phyloP scores from a whole-genome alignment of 805 yeast species.

The Saccharomyces jurei region DNA sequence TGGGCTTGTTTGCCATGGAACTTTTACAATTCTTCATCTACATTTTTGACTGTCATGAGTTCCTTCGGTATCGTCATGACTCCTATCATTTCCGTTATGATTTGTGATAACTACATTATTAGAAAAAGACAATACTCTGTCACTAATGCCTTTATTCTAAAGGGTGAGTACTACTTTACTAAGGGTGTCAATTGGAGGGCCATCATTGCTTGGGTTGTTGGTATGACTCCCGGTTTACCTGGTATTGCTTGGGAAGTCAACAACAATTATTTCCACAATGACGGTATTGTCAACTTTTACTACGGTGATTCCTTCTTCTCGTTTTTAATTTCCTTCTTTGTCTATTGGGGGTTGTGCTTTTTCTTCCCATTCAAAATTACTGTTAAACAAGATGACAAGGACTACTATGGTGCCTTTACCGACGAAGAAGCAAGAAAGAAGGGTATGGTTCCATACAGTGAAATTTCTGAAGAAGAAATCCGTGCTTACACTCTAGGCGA shows the following conservation, averaged over 20 bases:
- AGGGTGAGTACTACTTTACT: slow-evolving; percentile 32
- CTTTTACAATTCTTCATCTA: slow-evolving; percentile 32
- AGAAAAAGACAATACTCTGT: slow-evolving; percentile 33
- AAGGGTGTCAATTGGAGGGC: slow-evolving; percentile 36
- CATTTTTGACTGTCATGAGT: slow-evolving; percentile 33
- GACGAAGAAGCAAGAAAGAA: slow-evolving; percentile 30
- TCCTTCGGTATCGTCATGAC: slow-evolving; percentile 34
- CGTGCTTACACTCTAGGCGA: slow-evolving; percentile 3
- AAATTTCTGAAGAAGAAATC: slow-evolving; percentile 21
- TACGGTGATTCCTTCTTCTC: slow-evolving; percentile 39
- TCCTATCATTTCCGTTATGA: slow-evolving; percentile 33
- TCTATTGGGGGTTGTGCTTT: slow-evolving; percentile 30
- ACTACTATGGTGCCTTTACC: slow-evolving; percentile 34
- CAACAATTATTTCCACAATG: slow-evolving; percentile 19
- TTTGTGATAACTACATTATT: slow-evolving; percentile 35
- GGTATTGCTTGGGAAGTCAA: slow-evolving; percentile 36
- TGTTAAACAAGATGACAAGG: slow-evolving; percentile 33
- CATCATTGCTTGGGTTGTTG: slow-evolving; percentile 27
- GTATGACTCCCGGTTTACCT: slow-evolving; percentile 43
- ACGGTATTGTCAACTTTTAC: slow-evolving; percentile 37
- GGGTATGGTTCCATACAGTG: slow-evolving; percentile 29
- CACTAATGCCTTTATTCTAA: slow-evolving; percentile 20
- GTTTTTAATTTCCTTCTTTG: slow-evolving; percentile 33
- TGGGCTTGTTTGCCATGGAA: slow-evolving; percentile 35
- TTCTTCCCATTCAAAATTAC: slow-evolving; percentile 33